Evolutionary conservation across 768 basidiomycete genomes (phyloP).

Genomic region (Lactarius sp.): DNA sequence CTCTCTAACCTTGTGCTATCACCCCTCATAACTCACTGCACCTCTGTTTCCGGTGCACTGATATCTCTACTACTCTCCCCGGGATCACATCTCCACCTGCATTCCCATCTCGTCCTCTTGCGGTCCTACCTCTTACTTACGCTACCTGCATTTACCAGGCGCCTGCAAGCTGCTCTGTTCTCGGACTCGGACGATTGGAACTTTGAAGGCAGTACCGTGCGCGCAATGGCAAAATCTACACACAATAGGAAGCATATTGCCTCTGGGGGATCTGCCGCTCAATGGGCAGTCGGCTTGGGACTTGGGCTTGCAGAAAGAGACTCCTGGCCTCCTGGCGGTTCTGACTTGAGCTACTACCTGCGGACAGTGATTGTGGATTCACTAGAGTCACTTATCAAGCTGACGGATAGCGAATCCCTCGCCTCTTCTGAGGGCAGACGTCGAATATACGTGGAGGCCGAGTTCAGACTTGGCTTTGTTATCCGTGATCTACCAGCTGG

Average conservation of each 20-base stretch:
- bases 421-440: conserved; percentile 2
- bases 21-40: conserved; percentile 58
- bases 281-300: conserved; percentile 69
- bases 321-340: conserved; percentile 83
- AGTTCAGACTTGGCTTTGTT: conserved; percentile 77
- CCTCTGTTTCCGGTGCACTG: conserved; percentile 59
- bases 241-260: not conserved
- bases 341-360: conserved; percentile 78
- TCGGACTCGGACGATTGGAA: conserved; percentile 55
- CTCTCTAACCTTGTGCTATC: conserved; percentile 59
- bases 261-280: not conserved
- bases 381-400: conserved; percentile 37
- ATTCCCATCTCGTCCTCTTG: conserved; percentile 60
- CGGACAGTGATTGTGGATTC: conserved; percentile 84
- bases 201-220: conserved; percentile 21
- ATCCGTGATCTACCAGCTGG: conserved; percentile 67
- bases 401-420: conserved; percentile 5
- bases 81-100: conserved; percentile 60
- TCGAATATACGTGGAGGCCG: conserved; percentile 52
- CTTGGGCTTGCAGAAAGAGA: conserved; percentile 65
- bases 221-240: conserved; percentile 23
- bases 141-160: conserved; percentile 65
- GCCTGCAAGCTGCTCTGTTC: conserved; percentile 69
- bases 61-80: conserved; percentile 62
- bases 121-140: conserved; percentile 74